Evolutionary conservation across 768 basidiomycete species (phyloP), one percentile per base, ranked within the genome.

Genomic region (Tylopilus subfusipes): DNA sequence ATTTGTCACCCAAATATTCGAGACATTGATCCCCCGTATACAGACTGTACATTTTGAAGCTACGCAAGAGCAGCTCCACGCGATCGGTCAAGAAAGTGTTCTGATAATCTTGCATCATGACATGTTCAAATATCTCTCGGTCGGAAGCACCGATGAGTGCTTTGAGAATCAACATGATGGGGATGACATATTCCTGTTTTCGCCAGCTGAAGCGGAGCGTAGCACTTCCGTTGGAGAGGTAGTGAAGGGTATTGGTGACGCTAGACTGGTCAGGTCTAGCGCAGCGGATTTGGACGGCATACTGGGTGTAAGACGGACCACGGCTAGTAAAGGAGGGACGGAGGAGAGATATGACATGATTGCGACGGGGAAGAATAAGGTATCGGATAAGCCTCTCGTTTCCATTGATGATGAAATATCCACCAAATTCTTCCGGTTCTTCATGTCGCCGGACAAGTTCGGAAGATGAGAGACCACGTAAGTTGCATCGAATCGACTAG

Each of bases 321-420:
- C 97, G 90, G 60, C 91, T 93, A 49, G 83, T 71, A 70, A 98
- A 99, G 12, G 93, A 88, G 21, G 93, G 89, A 46, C 97, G 92
- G 62, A 89, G 77, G 63, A 99, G 85, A 46, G 94, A 87, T 60
- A 95, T 91, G 64, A 92, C 93, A 75, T 98, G 93, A 68, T 98
- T 93, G 50, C 97, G 83, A 25, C 97, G 88, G 13, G 95, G 96
- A 36, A 99, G 81, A 65, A 98, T 94, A 68, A 98, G 85, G 74
- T 94, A 98, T 58, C 97, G 93, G 62, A 99, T 95, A 58, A 99
- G 83, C 74, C 94, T 93, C 74, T 99, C 97, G 73, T 98, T 98
- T 57, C 97, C 97, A 70, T 99, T 99, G 72, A 99, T 85, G 67
- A 99, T 83, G 68, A 99, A 99, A 74, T 99, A 98, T 27, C 96